phyloP scores from a whole-genome alignment of 2,329 filamentous ascomycete species.

The Fonsecaea multimorphosa region DNA sequence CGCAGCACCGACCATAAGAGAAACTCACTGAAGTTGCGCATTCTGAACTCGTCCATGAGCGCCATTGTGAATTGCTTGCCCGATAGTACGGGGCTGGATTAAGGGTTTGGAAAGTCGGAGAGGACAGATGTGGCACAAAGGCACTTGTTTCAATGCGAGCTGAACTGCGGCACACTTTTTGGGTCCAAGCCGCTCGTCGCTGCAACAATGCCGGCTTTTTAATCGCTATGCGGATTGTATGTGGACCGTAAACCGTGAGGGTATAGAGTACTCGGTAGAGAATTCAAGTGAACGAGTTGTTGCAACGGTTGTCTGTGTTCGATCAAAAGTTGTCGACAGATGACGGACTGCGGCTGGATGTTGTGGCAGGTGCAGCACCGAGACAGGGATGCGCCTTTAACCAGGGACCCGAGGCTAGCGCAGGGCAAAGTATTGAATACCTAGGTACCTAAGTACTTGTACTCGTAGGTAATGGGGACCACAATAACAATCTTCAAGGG shows the following conservation, averaged over 20 bases:
- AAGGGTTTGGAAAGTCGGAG: neutral
- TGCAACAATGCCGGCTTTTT: neutral
- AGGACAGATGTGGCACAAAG: constrained; percentile 21
- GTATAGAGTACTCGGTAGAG: neutral
- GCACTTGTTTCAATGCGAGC: neutral
- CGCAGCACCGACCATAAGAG: constrained; percentile 14
- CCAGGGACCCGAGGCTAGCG: neutral
- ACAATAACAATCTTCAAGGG: neutral
- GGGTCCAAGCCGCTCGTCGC: neutral
- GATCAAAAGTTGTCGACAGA: constrained; percentile 27
- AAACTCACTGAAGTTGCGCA: constrained; percentile 69
- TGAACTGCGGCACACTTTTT: neutral
- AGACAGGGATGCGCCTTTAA: constrained; percentile 14
- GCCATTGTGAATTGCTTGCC: constrained; percentile 55
- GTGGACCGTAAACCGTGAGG: neutral
- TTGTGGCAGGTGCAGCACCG: constrained; percentile 25
- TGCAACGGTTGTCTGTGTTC: neutral
- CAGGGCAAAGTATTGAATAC: neutral
- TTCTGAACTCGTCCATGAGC: constrained; percentile 66
- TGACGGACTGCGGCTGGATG: constrained; percentile 22
- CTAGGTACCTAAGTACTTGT: too few species aligned
- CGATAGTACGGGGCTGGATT: neutral
- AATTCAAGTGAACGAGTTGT: neutral
- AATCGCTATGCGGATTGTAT: neutral
- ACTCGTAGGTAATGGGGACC: neutral